phyloP scores from a whole-genome alignment of 2,329 filamentous ascomycete genomes.

The Plenodomus lindquistii region DNA sequence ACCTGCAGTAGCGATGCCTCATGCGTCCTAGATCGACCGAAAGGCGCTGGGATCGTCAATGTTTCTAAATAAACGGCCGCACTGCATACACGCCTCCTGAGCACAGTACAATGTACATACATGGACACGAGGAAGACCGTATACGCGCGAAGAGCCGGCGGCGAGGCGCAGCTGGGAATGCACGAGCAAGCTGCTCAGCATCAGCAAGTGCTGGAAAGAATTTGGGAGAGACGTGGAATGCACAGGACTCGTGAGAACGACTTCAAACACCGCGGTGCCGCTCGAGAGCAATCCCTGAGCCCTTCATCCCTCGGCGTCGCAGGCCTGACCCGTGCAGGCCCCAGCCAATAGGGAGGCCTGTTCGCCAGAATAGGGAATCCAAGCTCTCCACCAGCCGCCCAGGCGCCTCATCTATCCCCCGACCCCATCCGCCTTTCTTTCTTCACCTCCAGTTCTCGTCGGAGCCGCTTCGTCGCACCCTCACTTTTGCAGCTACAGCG shows the following conservation, averaged over 20 bases:
- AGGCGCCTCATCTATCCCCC: constrained; percentile 41
- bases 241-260: constrained; percentile 16
- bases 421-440: constrained; percentile 30
- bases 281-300: constrained; percentile 10
- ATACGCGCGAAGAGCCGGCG: background rate
- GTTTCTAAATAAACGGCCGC: constrained; percentile 26
- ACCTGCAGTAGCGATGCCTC: constrained; percentile 23
- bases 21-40: constrained; percentile 6
- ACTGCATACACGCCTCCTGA: constrained; percentile 22
- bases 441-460: constrained; percentile 39
- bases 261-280: constrained; percentile 34
- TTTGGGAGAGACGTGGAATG: constrained; percentile 1
- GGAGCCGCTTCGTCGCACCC: constrained; percentile 38
- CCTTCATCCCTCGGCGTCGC: constrained; percentile 17
- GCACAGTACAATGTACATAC: too few species aligned
- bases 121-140: background rate
- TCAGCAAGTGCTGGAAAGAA: constrained; percentile 2
- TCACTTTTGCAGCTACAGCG: constrained; percentile 16
- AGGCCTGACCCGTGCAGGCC: constrained; percentile 27
- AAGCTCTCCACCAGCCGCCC: constrained; percentile 20
- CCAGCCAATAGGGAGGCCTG: constrained; percentile 26
- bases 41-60: constrained; percentile 12
- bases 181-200: background rate
- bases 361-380: constrained; percentile 25
- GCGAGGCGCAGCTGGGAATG: background rate